These are phyloP conservation scores for Kazachstania bromeliacearum DNA, from an alignment of 805 yeast species.

Conservation along the genomic window DNA sequence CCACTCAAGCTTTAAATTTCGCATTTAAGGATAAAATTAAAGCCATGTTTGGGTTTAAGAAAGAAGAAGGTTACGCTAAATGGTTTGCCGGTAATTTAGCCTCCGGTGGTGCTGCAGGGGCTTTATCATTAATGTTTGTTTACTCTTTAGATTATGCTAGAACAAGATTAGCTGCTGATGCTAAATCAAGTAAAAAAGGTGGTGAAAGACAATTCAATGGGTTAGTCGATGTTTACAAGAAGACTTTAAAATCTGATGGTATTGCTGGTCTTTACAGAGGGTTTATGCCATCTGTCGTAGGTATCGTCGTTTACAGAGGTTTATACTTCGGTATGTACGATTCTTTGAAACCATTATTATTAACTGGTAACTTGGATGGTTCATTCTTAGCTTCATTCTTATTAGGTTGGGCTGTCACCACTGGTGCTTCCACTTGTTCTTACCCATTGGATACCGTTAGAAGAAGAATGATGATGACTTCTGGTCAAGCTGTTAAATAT, in stretches of 20 bases:
- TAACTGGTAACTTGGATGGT: conserved; percentile 91
- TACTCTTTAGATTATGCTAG: conserved; percentile 95
- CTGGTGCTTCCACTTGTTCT: conserved; percentile 97
- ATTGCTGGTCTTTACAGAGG: conserved; percentile 98
- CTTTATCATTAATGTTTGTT: conserved; percentile 83
- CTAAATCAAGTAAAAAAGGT: conserved; percentile 48
- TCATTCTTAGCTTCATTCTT: conserved; percentile 91
- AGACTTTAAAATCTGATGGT: conserved; percentile 94
- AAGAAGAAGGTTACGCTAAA: conserved; percentile 79
- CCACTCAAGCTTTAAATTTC: conserved; percentile 96
- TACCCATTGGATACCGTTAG: conserved; percentile 98
- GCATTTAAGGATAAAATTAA: conserved; percentile 98
- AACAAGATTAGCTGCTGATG: conserved; percentile 96
- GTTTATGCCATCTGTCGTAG: conserved; percentile 96
- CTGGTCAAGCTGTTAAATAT: conserved; percentile 97
- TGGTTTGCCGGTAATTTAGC: conserved; percentile 96
- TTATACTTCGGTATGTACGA: conserved; percentile 96
- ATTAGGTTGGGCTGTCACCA: conserved; percentile 96
- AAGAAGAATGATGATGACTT: conserved; percentile 99
- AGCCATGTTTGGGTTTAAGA: conserved; percentile 93
- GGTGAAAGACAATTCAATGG: conserved; percentile 98
- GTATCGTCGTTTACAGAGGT: conserved; percentile 99
- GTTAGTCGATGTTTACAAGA: conserved; percentile 90
- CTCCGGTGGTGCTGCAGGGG: conserved; percentile 97
- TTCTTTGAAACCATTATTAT: conserved; percentile 89